These are phyloP conservation scores for Rubus parviflorus DNA, from an alignment of 306 rosid genomes.

Conservation along the genomic window DNA sequence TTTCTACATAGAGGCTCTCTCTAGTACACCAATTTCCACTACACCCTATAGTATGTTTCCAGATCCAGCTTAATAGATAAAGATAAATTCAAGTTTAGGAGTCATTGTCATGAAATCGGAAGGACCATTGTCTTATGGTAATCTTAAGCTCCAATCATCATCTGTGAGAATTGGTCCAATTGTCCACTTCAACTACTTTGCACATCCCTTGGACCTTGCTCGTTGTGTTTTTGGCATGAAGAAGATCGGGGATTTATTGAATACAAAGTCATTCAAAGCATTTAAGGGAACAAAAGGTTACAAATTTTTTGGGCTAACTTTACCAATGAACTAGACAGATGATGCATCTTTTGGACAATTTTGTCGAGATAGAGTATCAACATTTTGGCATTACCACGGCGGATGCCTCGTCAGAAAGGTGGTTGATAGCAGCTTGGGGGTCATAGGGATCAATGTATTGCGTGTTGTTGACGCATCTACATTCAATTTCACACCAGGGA, in stretches of 20 bases:
- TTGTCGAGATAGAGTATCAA: slow-evolving; percentile 14
- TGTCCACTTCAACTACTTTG: slow-evolving; percentile 21
- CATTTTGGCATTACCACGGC: slow-evolving; percentile 33
- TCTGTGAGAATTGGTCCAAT: not conserved
- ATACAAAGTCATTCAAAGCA: not conserved
- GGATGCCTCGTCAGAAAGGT: slow-evolving; percentile 25
- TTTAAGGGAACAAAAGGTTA: slow-evolving; percentile 8
- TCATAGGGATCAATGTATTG: not conserved
- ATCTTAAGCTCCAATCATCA: slow-evolving; percentile 4
- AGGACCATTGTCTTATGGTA: slow-evolving; percentile 15
- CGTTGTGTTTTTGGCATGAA: slow-evolving; percentile 7
- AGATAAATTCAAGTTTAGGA: not conserved
- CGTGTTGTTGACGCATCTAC: slow-evolving; percentile 21
- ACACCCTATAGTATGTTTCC: not conserved
- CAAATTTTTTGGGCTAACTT: not conserved
- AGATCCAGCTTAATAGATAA: too few species aligned
- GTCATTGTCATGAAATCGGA: not conserved
- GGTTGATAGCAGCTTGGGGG: slow-evolving; percentile 17
- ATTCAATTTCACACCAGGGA: slow-evolving; percentile 10
- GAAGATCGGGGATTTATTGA: not conserved
- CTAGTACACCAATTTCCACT: not conserved
- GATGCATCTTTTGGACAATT: slow-evolving; percentile 10
- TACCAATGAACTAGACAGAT: slow-evolving; percentile 10
- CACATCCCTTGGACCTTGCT: slow-evolving; percentile 15
- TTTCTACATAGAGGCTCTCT: not conserved